Evolutionary conservation across 345 rosid species (phyloP), one percentile per base, ranked within the genome.

Genomic region (Hypericum perforatum): DNA sequence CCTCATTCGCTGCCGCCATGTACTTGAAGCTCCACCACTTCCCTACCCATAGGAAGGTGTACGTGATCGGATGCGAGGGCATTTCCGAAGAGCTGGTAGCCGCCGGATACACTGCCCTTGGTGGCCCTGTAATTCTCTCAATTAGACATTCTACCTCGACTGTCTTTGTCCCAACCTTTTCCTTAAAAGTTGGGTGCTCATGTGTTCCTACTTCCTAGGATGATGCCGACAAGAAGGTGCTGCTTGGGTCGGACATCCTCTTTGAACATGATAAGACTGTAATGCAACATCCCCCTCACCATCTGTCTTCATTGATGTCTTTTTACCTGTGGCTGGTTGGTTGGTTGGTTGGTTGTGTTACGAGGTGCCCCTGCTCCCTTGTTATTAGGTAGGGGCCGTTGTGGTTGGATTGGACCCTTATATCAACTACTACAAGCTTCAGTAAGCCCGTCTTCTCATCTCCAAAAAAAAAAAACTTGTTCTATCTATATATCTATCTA

Each of bases 1-100:
- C 98, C 0, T 87, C 96, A 6, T 91, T 85, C 51, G 95, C 95
- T 0, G 92, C 95, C 8, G 96, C 95, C 42, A 87, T 85, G 96
- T 85, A 76, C 71, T 74, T 91, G 70, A 91, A 87, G 53, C 64
- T 80, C 58, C 82, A 79, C 63, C 66, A 81, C 39, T 91, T 91
- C 54, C 90, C 95, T 8, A 65, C 49, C 36, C 71, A 85, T 47
- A 87, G 82, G 72, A 91, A 84, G 96, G 89, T 85, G 56, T 91
- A 87, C 67, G 96, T 85, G 43, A 75, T 91, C 39, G 96, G 92
- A 13, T 82, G 86, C 9, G 95, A 87, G 53, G 98, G 96, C 52
- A 67, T 87, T 63, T 16, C 74, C 60, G 84, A 87, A 64, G 96
- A 87, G 77, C 76, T 87, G 44, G 71, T 64, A 54, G 72, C 76